Base-by-base conservation (phyloP, 805 yeast genomes). In the Wickerhamomyces rabaulensis region DNA sequence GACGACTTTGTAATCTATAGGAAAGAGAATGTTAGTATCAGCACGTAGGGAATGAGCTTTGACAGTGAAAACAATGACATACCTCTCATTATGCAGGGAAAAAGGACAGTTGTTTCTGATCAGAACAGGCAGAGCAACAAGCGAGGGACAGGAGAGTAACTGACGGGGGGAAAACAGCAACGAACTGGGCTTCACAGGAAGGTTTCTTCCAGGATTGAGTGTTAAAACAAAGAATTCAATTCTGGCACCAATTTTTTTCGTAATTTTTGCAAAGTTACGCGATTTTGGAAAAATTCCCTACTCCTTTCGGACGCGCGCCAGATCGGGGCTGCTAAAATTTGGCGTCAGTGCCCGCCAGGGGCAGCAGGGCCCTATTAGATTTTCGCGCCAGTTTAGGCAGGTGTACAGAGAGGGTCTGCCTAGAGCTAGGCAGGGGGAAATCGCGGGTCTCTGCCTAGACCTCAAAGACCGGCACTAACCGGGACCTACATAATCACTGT, bases 1-100 rank as follows among this genome's bases (percentile, higher is more conserved):
- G 16, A 88, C 97, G 40, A 94, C 71, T 62, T 88, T 89, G 65
- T 90, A 90, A 62, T 91, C 97, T 72, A 21, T 12, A 15, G n/a
- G 31, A 13, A 13, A 13, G 31, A 13, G 8, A 19, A 1, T 19
- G 52, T 51, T 43, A 48, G 52, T 39, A 43, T 20, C 12, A 33
- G 12, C 12, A 9, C 35, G 5, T 10, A 16, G 36, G 23, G 36
- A 40, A n/a, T 29, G 35, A 27, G n/a, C 9, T 17, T 4, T 25
- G 33, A 22, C 33, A 22, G n/a, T 12, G n/a, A 27, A 27, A 27
- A 12, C 15, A 27, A 19, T 19, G 6, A 50, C 45, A 20, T 26
- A 49, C 54, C 53, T 51, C 53, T 53, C 54, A 51, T 53, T 35
- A 17, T 40, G 25, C 19, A 19, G 26, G 20, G 8, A 33, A 33